Conservation (phyloP, 1,139 yeast genomes). For the Suhomyces ambrosiae region DNA sequence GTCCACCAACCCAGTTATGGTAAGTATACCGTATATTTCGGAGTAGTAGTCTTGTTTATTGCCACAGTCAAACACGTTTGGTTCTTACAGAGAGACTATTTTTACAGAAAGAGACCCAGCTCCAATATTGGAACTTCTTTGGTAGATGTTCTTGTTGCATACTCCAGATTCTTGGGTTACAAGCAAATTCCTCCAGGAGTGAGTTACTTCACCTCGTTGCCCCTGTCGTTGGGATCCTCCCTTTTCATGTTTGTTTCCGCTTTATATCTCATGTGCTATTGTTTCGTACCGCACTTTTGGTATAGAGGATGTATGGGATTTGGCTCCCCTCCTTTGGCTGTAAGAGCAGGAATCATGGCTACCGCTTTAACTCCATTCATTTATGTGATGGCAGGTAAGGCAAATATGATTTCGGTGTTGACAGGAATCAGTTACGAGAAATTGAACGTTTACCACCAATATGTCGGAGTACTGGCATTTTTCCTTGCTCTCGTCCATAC, state of each 20-base stretch:
- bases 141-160: constrained; percentile 38
- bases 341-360: constrained; percentile 56
- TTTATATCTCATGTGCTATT: constrained; percentile 48
- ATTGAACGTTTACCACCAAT: constrained; percentile 55
- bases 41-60: constrained; percentile 37
- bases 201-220: constrained; percentile 48
- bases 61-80: constrained; percentile 43
- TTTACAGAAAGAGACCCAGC: constrained; percentile 22
- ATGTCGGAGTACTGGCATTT: constrained; percentile 47
- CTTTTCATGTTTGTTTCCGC: constrained; percentile 43
- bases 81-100: constrained; percentile 38
- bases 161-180: constrained; percentile 51
- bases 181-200: constrained; percentile 44
- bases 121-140: constrained; percentile 17
- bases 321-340: constrained; percentile 68
- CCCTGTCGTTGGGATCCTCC: constrained; percentile 52
- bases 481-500: constrained; percentile 56
- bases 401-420: constrained; percentile 50
- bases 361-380: constrained; percentile 56
- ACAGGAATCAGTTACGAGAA: constrained; percentile 62
- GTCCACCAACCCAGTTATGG: constrained; percentile 43
- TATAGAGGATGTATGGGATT: constrained; percentile 58
- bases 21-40: constrained; percentile 49
- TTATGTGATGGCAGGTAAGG: constrained; percentile 54
- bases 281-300: constrained; percentile 55